These are phyloP conservation scores for Blastomyces silverae DNA, from an alignment of 2,329 filamentous ascomycete genomes.

Conservation along the genomic window DNA sequence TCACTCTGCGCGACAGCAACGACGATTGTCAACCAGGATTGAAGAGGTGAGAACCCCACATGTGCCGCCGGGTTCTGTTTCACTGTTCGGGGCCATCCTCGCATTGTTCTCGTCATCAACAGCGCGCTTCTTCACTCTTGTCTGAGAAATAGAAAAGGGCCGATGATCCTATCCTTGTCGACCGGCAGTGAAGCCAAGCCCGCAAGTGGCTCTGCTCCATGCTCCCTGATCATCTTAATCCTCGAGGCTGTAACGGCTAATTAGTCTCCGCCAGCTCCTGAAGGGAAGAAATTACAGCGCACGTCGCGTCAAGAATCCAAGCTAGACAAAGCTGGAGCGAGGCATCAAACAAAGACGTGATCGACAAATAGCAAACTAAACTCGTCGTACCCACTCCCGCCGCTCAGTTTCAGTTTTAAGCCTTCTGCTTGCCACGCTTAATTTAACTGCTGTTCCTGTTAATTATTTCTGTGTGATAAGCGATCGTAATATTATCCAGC, in stretches of 20 bases:
- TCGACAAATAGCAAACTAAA: constrained; percentile 10
- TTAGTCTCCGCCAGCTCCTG: constrained; percentile 11
- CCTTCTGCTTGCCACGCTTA: constrained; percentile 5
- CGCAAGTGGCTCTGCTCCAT: constrained; percentile 2
- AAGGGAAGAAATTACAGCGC: constrained; percentile 11
- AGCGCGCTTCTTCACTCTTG: constrained; percentile 7
- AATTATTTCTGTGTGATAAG: constrained; percentile 6
- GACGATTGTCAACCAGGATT: constrained; percentile 11
- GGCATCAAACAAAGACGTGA: constrained; percentile 9
- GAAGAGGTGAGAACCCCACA: constrained; percentile 11
- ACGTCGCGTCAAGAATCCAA: constrained; percentile 11
- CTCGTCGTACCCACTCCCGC: background rate
- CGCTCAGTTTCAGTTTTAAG: constrained; percentile 8
- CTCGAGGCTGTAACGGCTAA: constrained; percentile 11
- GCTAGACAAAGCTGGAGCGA: constrained; percentile 11
- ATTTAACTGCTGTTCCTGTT: constrained; percentile 1
- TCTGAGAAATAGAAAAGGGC: background rate
- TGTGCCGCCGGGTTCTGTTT: constrained; percentile 13
- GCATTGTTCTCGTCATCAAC: constrained; percentile 6
- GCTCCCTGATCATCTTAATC: constrained; percentile 15
- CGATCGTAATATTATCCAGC: constrained; percentile 7
- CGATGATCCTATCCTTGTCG: constrained; percentile 1
- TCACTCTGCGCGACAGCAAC: constrained; percentile 7
- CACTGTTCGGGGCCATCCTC: constrained; percentile 12
- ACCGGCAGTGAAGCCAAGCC: constrained; percentile 1